These are phyloP conservation scores for Penicillium sclerotigenum DNA, from an alignment of 2,329 filamentous ascomycete species.

Conservation along the genomic window DNA sequence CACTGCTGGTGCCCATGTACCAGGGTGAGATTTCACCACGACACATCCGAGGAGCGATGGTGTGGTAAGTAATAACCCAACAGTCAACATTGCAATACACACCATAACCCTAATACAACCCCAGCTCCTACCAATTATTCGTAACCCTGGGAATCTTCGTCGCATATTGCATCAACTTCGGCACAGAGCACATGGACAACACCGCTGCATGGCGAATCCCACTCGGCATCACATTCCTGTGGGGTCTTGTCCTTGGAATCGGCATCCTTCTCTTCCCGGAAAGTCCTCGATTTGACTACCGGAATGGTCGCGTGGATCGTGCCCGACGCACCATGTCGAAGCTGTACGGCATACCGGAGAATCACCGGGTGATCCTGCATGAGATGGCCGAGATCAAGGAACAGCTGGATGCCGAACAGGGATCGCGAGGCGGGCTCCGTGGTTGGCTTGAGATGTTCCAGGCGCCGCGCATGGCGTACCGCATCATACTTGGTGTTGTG, in stretches of 20 bases:
- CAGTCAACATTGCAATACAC: not conserved
- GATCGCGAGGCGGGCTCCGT: conserved; percentile 26
- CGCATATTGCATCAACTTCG: conserved; percentile 48
- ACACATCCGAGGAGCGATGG: conserved; percentile 47
- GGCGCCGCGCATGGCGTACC: conserved; percentile 46
- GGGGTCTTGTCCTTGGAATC: conserved; percentile 52
- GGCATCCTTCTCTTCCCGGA: conserved; percentile 57
- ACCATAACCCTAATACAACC: not conserved
- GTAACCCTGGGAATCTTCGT: conserved; percentile 48
- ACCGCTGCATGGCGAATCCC: conserved; percentile 50
- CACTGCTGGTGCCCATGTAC: conserved; percentile 47
- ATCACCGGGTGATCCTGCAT: conserved; percentile 53
- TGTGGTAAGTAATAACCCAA: conserved; percentile 25
- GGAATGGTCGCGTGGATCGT: conserved; percentile 51
- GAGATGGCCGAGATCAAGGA: conserved; percentile 56
- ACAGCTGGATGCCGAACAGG: conserved; percentile 54
- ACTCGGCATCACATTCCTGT: conserved; percentile 58
- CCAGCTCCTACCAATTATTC: conserved; percentile 48
- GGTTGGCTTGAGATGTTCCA: conserved; percentile 44
- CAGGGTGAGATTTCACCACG: conserved; percentile 46
- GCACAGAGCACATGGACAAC: conserved; percentile 36
- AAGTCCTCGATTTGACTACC: conserved; percentile 57
- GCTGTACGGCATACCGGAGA: conserved; percentile 54
- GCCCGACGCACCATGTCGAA: conserved; percentile 54
- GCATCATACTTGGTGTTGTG: conserved; percentile 41